phyloP scores from a whole-genome alignment of 1,284 basidiomycete genomes.

The Mycena sp. region DNA sequence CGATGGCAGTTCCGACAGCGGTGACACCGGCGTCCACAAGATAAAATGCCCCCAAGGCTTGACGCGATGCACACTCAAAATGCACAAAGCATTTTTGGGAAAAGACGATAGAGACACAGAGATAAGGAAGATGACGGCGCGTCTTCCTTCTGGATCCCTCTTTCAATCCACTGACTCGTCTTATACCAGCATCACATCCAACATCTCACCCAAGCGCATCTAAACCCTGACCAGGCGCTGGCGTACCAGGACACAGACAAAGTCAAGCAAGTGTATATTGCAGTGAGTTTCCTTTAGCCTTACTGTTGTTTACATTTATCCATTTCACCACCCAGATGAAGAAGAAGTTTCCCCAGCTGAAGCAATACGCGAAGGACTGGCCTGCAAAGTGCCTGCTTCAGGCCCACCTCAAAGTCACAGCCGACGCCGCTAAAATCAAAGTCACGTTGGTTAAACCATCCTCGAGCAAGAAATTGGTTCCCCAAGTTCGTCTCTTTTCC shows the following conservation, averaged over 20 bases:
- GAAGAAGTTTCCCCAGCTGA: not conserved
- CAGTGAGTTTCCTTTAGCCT: not conserved
- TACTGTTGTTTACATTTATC: not conserved
- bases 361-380: conserved; percentile 3
- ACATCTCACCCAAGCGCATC: not conserved
- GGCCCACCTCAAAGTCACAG: conserved; percentile 18
- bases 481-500: too few species aligned
- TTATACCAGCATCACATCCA: not conserved
- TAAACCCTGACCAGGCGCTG: not conserved
- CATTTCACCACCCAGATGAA: not conserved
- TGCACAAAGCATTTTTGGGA: not conserved
- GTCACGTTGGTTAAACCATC: not conserved
- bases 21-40: not conserved
- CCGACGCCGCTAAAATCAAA: not conserved
- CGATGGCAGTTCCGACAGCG: conserved; percentile 6
- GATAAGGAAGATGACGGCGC: not conserved
- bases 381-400: conserved; percentile 10
- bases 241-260: not conserved
- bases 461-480: not conserved
- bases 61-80: not conserved
- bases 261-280: not conserved
- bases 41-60: conserved; percentile 9
- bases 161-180: not conserved
- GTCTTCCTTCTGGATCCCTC: not conserved
- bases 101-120: too few species aligned